A percentile compares a stretch with the other conserved stretches of the same genome.
Evolutionary conservation across 139 green algal species (phyloP).

Genomic region (Dunaliella primolecta): DNA sequence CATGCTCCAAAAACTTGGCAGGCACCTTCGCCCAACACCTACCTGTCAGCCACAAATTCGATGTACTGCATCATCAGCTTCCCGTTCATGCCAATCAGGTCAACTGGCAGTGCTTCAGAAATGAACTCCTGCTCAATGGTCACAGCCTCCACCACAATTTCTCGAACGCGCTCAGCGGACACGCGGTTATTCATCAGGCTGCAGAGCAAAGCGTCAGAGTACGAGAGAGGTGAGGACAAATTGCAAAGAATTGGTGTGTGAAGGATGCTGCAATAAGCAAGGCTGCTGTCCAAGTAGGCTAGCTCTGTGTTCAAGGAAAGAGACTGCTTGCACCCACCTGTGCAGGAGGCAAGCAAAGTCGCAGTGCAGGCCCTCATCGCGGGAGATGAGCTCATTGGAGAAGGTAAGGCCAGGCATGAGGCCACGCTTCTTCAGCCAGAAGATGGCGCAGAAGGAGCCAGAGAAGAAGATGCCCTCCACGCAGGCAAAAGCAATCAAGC

Average conservation of each 20-base stretch:
- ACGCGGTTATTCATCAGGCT: constrained; percentile 83
- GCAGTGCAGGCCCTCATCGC: constrained; percentile 95
- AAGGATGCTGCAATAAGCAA: background rate
- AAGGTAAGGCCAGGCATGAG: constrained; percentile 98
- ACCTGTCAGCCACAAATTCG: constrained; percentile 74
- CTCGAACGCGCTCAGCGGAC: constrained; percentile 26
- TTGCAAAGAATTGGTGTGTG: background rate
- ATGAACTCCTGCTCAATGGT: constrained; percentile 95
- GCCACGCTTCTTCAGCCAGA: constrained; percentile 98
- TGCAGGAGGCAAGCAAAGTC: constrained; percentile 97
- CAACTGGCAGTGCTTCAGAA: constrained; percentile 81
- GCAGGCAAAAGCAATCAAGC: constrained; percentile 90
- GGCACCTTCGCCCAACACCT: too few species aligned
- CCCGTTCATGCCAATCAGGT: constrained; percentile 87
- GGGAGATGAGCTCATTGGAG: constrained; percentile 95
- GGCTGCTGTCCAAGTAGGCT: background rate
- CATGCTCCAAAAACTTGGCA: background rate
- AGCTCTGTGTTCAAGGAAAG: too few species aligned
- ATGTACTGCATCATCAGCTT: constrained; percentile 87
- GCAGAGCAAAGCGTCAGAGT: too few species aligned
- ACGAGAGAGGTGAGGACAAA: too few species aligned
- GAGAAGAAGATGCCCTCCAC: constrained; percentile 99
- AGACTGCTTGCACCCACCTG: constrained; percentile 26
- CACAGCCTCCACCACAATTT: constrained; percentile 73
- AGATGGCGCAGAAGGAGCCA: constrained; percentile 92